phyloP scores from a whole-genome alignment of 2,329 filamentous ascomycete species.

The Emmonsiellopsis sp. region DNA sequence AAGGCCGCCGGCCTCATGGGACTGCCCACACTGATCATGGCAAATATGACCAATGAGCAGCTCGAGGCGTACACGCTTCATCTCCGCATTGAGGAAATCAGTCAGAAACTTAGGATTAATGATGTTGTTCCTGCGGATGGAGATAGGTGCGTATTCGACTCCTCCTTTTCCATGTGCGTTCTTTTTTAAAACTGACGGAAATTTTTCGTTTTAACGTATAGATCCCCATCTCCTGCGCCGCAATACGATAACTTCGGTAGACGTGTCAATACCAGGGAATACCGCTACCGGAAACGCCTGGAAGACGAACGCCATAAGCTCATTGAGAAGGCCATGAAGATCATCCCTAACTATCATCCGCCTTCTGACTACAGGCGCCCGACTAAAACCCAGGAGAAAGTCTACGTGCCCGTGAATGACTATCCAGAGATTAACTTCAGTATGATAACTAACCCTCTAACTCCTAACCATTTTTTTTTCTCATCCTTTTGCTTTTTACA shows the following conservation, averaged over 20 bases:
- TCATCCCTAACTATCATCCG: slow-evolving; percentile 98
- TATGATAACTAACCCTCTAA: slow-evolving; percentile 99
- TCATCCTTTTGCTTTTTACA: slow-evolving; percentile 29
- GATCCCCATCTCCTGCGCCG: slow-evolving; percentile 88
- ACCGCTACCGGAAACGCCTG: slow-evolving; percentile 93
- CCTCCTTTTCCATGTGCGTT: slow-evolving; percentile 9
- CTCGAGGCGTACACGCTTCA: slow-evolving; percentile 95
- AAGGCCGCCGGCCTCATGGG: slow-evolving; percentile 98
- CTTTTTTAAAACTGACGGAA: slow-evolving; percentile 8
- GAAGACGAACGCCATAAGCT: slow-evolving; percentile 98
- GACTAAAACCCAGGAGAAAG: slow-evolving; percentile 99
- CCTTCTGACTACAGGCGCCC: slow-evolving; percentile 97
- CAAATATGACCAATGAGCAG: slow-evolving; percentile 97
- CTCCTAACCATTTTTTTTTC: slow-evolving; percentile 54
- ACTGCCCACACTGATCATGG: slow-evolving; percentile 88
- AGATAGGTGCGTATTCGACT: slow-evolving; percentile 61
- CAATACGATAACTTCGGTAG: slow-evolving; percentile 99
- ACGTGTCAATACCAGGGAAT: slow-evolving; percentile 98
- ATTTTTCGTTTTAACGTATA: slow-evolving; percentile 31
- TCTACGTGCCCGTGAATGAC: slow-evolving; percentile 99
- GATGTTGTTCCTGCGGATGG: slow-evolving; percentile 96
- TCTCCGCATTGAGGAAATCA: slow-evolving; percentile 96
- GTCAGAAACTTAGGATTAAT: slow-evolving; percentile 97
- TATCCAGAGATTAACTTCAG: slow-evolving; percentile 99
- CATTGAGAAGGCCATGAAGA: slow-evolving; percentile 98